Base-by-base conservation (phyloP, 2,329 filamentous ascomycete species). In the Sordariomycetes sp. region DNA sequence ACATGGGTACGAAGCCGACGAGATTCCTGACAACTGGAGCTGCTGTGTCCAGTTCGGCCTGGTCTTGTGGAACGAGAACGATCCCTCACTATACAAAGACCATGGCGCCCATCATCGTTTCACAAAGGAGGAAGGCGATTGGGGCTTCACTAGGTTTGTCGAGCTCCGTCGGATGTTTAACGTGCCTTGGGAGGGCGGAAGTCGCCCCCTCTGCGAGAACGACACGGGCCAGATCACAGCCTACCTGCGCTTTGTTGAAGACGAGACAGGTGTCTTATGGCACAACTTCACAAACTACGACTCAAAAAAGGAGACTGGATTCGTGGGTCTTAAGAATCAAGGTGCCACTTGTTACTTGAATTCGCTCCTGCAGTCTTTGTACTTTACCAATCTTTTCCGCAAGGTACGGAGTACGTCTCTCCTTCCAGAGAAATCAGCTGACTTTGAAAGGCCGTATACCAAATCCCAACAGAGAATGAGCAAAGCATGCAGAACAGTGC, bases 261-360 rank as follows among this genome's bases (percentile, higher is more conserved):
- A 94, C 49, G 86, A 88, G 42, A 94, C 86, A 1, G 86, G 86
- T 35, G 86, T 92, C 5, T 55, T 94, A 38, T 94, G 86, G 86
- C 86, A 93, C 61, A 92, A 86, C 59, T 90, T 94, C 57, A 70
- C 78, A 54, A 88, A 90, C 61, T 98, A 98, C 56, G 88, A 98
- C 55, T 96, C 92, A n/a, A 98, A 96, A 64, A 94, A 92, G 55
- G 88, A 95, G 61, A 98, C 92, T 0, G 92, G 92, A 37, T 96
- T 88, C 65, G 92, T 98, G 27, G 92, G 92, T 3, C 67, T 98
- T 35, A 92, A 92, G 59, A 98, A 98, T 51, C 92, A 96, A 58
- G 92, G 92, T 43, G 92, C 92, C 32, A 92, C 85, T 2, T 92
- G 85, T 59, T 92, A 92, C 54, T 66, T 92, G 32, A 92, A 92